These are phyloP conservation scores for Globisporangium cylindrosporum DNA, from an alignment of 352 stramenopile genomes.

Conservation along the genomic window DNA sequence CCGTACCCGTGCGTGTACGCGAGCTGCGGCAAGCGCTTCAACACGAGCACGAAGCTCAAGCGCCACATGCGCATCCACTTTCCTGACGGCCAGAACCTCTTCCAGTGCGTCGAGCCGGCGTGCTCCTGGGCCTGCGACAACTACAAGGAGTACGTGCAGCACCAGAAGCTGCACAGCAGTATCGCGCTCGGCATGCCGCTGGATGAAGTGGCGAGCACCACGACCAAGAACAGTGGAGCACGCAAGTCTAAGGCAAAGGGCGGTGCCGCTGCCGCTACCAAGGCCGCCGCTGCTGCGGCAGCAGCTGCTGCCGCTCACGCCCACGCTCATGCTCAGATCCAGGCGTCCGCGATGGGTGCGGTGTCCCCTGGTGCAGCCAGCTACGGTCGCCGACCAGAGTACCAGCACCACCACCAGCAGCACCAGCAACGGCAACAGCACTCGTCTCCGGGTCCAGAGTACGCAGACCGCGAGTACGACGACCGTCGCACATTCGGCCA, in stretches of 20 bases:
- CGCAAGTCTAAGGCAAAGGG: conserved; percentile 6
- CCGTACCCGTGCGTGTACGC: conserved; percentile 78
- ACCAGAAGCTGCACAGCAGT: conserved; percentile 28
- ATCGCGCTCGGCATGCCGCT: conserved; percentile 24
- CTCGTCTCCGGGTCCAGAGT: conserved; percentile 13
- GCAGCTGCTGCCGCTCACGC: conserved; percentile 3
- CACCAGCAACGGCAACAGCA: background rate
- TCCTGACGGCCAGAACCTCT: conserved; percentile 69
- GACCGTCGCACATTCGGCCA: conserved; percentile 26
- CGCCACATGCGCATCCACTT: conserved; percentile 89
- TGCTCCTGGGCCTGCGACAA: conserved; percentile 74
- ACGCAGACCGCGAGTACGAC: conserved; percentile 36
- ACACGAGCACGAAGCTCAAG: conserved; percentile 88
- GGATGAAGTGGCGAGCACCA: conserved; percentile 24
- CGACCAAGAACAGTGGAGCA: conserved; percentile 13
- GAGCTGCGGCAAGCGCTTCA: conserved; percentile 82
- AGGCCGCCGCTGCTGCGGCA: background rate
- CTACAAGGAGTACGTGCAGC: conserved; percentile 65
- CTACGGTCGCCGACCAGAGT: conserved; percentile 13
- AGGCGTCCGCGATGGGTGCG: background rate
- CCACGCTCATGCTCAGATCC: background rate
- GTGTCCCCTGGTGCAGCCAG: background rate
- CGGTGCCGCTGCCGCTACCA: background rate
- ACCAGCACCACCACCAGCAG: conserved; percentile 11
- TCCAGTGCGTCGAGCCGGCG: conserved; percentile 52